Evolutionary conservation across 257 asterid species (phyloP).

Genomic region (Prunella vulgaris): DNA sequence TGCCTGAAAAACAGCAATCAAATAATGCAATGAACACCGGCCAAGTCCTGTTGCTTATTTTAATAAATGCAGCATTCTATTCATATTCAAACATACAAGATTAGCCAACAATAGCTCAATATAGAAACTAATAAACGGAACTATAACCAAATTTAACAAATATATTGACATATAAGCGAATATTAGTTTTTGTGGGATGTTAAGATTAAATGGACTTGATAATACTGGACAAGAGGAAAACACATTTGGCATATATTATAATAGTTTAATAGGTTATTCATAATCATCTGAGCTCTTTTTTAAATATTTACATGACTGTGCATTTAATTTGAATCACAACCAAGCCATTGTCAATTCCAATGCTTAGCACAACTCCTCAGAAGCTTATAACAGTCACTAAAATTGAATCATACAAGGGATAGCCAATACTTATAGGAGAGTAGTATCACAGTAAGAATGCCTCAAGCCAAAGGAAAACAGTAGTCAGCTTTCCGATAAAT

Average conservation of each 20-base stretch:
- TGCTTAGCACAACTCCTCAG: not conserved
- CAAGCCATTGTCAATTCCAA: not conserved
- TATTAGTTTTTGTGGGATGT: not conserved
- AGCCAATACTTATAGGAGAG: not conserved
- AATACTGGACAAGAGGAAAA: not conserved
- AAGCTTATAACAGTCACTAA: not conserved
- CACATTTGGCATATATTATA: not conserved
- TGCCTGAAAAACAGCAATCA: conserved; percentile 38
- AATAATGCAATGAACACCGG: conserved; percentile 5
- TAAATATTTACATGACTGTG: not conserved
- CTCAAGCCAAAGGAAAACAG: not conserved
- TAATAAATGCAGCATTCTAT: not conserved
- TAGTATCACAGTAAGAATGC: not conserved
- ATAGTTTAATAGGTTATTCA: not conserved
- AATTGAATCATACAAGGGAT: not conserved
- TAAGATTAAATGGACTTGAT: not conserved
- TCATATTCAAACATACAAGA: not conserved
- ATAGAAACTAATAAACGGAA: not conserved
- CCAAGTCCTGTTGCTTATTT: not conserved
- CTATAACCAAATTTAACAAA: not conserved
- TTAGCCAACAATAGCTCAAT: not conserved
- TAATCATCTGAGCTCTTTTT: not conserved
- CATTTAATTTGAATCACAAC: not conserved
- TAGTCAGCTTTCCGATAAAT: not conserved
- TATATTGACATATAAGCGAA: not conserved